Base-by-base conservation (phyloP, 108 stramenopile genomes). In the Fragilaria crotonensis region DNA sequence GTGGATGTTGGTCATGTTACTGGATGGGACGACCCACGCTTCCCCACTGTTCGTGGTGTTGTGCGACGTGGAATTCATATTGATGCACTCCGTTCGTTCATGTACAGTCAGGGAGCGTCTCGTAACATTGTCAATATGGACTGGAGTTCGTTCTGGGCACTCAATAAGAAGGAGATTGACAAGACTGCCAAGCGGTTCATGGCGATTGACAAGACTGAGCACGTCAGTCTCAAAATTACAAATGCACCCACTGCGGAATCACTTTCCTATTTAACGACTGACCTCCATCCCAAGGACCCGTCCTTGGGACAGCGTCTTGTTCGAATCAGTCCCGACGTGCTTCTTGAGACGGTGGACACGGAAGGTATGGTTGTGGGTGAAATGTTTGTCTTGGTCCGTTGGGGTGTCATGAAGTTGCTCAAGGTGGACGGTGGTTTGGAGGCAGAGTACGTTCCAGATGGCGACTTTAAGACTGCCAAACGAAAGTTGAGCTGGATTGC, bases 21-120 rank as follows among this genome's bases (percentile, higher is more conserved):
- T 33, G 96, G 96, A 47, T 99, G 99, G 99, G 89, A 92, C 72
- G 99, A 99, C 75, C 91, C 99, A 17, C 89, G 96, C 5, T 95
- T 99, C 71, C 99, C 99, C 52, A 99, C 99, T 3, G 87, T 99
- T 9, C 85, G 96, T 27, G 94, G 96, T 52, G 93, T 97, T 2
- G 67, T 93, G 5, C 87, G 96, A 52, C 81, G 96, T 5, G 99
- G 99, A 46, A 80, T 99, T 52, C 68, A 90, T 49, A 67, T 97
- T 14, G 55, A 74, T 30, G 95, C 96, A 1, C 80, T 99, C 22
- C 75, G 87, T 29, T 65, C 57, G 21, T 99, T 97, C 79, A 97
- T 96, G 64, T 76, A 87, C 56, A 68, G 70, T 11, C 95, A 96
- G 67, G 95, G 95, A 30, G 92, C 89, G 0, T 89, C 87, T 7